phyloP scores from a whole-genome alignment of 2,329 filamentous ascomycete species.

The Aureobasidium sp. region DNA sequence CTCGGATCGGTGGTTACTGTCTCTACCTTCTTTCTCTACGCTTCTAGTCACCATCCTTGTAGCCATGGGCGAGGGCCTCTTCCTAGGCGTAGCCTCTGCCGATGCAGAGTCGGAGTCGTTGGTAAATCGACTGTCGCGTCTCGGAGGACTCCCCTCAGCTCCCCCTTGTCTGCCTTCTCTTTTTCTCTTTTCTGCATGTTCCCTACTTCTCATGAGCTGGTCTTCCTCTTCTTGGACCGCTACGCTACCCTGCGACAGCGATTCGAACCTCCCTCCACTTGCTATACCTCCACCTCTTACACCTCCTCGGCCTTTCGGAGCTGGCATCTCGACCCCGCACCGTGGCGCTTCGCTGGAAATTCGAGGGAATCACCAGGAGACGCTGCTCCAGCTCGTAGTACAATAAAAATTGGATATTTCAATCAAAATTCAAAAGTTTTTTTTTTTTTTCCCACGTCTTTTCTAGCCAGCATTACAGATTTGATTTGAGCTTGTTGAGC shows the following conservation, averaged over 20 bases:
- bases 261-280: neutral
- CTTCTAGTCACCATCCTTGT: too few relatives aligned
- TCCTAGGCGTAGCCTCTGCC: neutral
- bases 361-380: slow-evolving; percentile 4
- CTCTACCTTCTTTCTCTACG: too few relatives aligned
- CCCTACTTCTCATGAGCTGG: neutral
- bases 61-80: neutral
- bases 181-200: slow-evolving; percentile 8
- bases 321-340: slow-evolving; percentile 10
- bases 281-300: slow-evolving; percentile 4
- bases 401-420: too few relatives aligned
- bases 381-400: slow-evolving; percentile 8
- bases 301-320: slow-evolving; percentile 6
- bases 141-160: neutral
- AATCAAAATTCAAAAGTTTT: too few relatives aligned
- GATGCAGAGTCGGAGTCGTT: slow-evolving; percentile 6
- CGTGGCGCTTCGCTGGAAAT: slow-evolving; percentile 6
- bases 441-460: too few relatives aligned
- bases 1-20: too few relatives aligned
- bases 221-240: neutral
- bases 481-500: too few relatives aligned
- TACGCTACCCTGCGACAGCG: neutral
- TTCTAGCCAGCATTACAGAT: too few relatives aligned
- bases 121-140: neutral
- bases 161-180: slow-evolving; percentile 3